Evolutionary conservation across 768 basidiomycete species (phyloP), one percentile per base, ranked within the genome.

Genomic region (Kwoniella dendrophila): DNA sequence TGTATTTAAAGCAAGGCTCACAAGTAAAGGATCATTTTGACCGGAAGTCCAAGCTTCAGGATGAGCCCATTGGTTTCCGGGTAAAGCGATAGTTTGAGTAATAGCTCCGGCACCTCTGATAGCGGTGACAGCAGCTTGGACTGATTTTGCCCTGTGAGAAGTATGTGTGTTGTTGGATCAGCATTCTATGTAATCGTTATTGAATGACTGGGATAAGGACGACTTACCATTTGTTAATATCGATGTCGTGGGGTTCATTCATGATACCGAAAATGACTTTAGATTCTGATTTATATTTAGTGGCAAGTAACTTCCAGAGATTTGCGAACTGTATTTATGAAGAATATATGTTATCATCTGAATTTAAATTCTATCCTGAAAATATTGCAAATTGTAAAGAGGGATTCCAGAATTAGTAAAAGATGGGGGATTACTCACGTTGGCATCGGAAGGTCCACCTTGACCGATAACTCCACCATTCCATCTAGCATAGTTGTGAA

Each of bases 401-500:
- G n/a, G n/a, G n/a, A n/a, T n/a, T n/a, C n/a, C n/a, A n/a, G n/a
- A n/a, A n/a, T n/a, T n/a, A n/a, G n/a, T n/a, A n/a, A n/a, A n/a
- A n/a, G n/a, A n/a, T n/a, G n/a, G n/a, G n/a, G n/a, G n/a, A n/a
- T 8, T 18, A 63, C 69, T 63, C 63, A 69, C 70, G 22, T 74
- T 47, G 26, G 67, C 82, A 70, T 87, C 81, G 32, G 81, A 81
- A 1, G 86, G 86, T 27, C 86, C 85, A 36, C 85, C 86, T 76
- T 87, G 85, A 1, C 86, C 86, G 48, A 87, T 83, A 34, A 87
- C 84, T 81, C 72, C 73, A 0, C 83, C 83, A 63, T 86, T 84
- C 83, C 84, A 85, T 45, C 85, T 81, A 10, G 84, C 85, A 66
- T 86, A 86, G 79, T 86, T 86, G 77, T 86, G 85, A 10, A 85